A percentile compares a stretch with the other conserved stretches of the same genome.
Evolutionary conservation across 192 early-diverging fungal genomes (phyloP).

Genomic region (Ramicandelaber brevisporus): DNA sequence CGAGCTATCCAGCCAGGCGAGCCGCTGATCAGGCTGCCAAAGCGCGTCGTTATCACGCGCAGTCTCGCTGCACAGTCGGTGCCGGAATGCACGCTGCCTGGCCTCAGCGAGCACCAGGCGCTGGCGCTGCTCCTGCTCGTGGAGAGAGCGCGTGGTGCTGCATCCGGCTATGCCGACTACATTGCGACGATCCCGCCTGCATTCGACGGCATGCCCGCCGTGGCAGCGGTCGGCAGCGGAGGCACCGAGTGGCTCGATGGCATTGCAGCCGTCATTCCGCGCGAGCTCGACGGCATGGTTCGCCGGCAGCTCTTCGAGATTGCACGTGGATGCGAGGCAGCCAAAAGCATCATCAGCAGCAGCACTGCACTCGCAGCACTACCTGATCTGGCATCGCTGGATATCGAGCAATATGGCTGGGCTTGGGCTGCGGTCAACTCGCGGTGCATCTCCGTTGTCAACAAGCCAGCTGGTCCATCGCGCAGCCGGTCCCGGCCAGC

Average conservation of each 20-base stretch:
- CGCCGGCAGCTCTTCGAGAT: slow-evolving; percentile 4
- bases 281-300: too few relatives aligned
- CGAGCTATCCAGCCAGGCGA: slow-evolving; percentile 7
- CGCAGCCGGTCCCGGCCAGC: too few relatives aligned
- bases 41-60: slow-evolving; percentile 9
- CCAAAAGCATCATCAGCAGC: slow-evolving; percentile 6
- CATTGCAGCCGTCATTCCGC: slow-evolving; percentile 7
- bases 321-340: too few relatives aligned
- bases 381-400: background rate
- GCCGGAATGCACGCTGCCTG: background rate
- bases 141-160: background rate
- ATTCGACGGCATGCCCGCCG: slow-evolving; percentile 11
- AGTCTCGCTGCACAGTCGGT: background rate
- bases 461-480: background rate
- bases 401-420: slow-evolving; percentile 13
- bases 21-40: slow-evolving; percentile 9
- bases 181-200: slow-evolving; percentile 8
- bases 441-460: slow-evolving; percentile 8
- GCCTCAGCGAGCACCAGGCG: slow-evolving; percentile 11
- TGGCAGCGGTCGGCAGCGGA: slow-evolving; percentile 1
- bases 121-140: slow-evolving; percentile 9
- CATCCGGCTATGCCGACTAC: slow-evolving; percentile 7
- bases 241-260: slow-evolving; percentile 5
- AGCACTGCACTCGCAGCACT: slow-evolving; percentile 1
- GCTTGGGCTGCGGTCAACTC: slow-evolving; percentile 15